Percentiles rank a stretch among this genome's conserved stretches.
Evolutionary conservation across 257 asterid genomes (phyloP).

Genomic region (Nicotiana attenuata): DNA sequence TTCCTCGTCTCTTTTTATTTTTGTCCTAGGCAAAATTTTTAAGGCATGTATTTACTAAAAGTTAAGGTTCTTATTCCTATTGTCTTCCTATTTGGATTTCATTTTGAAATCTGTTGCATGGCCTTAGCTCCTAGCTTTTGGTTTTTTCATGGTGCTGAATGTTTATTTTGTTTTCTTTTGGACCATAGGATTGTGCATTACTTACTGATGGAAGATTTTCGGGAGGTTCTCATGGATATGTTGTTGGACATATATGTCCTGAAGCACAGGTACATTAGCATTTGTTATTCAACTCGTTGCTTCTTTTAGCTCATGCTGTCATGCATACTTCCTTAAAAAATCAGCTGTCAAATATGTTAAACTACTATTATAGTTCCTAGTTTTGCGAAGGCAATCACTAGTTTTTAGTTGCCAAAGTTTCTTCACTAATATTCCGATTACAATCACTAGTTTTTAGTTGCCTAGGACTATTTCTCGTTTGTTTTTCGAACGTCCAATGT

Average conservation of each 20-base stretch:
- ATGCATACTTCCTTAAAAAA: no score
- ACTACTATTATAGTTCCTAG: background rate
- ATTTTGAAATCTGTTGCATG: background rate
- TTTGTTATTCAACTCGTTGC: background rate
- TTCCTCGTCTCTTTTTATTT: background rate
- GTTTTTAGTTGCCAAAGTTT: background rate
- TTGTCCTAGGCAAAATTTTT: background rate
- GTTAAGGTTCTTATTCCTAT: background rate
- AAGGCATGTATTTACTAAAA: background rate
- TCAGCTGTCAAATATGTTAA: background rate
- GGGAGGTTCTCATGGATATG: slow-evolving; percentile 98
- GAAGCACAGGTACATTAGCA: slow-evolving; percentile 76
- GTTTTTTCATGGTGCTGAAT: background rate
- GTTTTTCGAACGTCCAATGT: background rate
- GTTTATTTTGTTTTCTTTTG: background rate
- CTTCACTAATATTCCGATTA: background rate
- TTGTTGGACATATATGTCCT: slow-evolving; percentile 96
- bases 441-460: background rate
- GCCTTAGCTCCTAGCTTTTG: background rate
- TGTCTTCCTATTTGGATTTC: background rate
- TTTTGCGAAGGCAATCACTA: background rate
- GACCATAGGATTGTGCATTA: slow-evolving; percentile 74
- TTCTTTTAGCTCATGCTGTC: background rate
- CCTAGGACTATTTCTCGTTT: background rate
- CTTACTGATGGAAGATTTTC: slow-evolving; percentile 97